phyloP scores from a whole-genome alignment of 495 filamentous ascomycete species.

The Podospora sp. region DNA sequence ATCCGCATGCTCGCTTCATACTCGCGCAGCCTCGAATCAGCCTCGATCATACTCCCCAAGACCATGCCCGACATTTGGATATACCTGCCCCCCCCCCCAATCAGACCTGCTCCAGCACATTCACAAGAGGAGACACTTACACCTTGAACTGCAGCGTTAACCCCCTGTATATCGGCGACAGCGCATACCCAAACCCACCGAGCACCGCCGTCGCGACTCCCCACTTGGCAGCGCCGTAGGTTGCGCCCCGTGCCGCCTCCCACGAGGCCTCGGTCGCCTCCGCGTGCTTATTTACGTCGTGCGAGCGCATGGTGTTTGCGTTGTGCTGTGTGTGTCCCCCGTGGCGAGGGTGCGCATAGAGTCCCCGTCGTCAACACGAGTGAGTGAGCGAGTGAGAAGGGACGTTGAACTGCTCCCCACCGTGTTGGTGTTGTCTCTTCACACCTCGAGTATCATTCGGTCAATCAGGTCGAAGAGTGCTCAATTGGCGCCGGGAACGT shows the following conservation, averaged over 20 bases:
- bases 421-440: neutral
- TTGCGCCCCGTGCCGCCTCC: conserved; percentile 63
- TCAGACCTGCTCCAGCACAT: neutral
- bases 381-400: too few species aligned
- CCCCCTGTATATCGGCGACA: conserved; percentile 76
- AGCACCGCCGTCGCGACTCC: conserved; percentile 60
- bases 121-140: conserved; percentile 45
- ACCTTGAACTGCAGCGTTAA: conserved; percentile 91
- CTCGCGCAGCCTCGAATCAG: conserved; percentile 70
- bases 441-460: neutral
- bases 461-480: neutral
- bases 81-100: conserved; percentile 53
- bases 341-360: neutral
- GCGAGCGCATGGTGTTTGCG: conserved; percentile 37
- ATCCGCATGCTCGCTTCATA: conserved; percentile 67
- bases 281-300: conserved; percentile 49
- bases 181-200: conserved; percentile 56
- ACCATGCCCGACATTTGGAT: conserved; percentile 89
- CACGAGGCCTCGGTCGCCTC: conserved; percentile 63
- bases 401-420: neutral
- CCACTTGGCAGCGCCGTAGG: conserved; percentile 66
- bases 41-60: conserved; percentile 80
- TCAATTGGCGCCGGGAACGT: neutral
- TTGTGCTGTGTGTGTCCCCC: neutral
- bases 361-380: neutral